Base-by-base conservation (phyloP, 2,329 filamentous ascomycete species). In the Nemania serpens region DNA sequence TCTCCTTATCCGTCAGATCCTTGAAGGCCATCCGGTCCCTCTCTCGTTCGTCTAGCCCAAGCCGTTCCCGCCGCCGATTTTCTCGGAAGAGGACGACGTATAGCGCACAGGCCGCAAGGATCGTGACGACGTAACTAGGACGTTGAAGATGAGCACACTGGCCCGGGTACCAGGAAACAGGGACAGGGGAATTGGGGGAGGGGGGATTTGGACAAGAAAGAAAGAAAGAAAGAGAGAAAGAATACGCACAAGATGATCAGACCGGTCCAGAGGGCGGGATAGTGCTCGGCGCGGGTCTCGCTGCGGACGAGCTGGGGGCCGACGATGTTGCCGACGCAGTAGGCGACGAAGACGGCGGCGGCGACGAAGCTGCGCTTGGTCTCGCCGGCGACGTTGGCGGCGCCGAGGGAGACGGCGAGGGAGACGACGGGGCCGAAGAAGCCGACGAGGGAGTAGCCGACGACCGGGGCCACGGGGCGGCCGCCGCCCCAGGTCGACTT, bases 311-410 rank as follows among this genome's bases (percentile, higher is more conserved):
- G 78, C 74, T 90, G 88, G 3, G 90, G 90, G 0, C 89, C 89
- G 22, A 92, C 85, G 52, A 93, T 92, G 67, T 92, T 92, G 1
- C 71, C 82, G 2, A 92, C 86, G 57, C 88, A 90, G 70, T 92
- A 92, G 0, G 88, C 88, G 0, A 91, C 88, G 64, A 92, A 93
- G 1, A 91, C 88, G 0, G 87, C 86, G 0, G 87, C 86, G 0
- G 89, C 88, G 81, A 90, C 91, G 68, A 89, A 87, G 64, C 86
- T 89, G 79, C 92, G 92, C 77, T 93, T 93, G 0, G 89, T 92
- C 22, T 89, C 84, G 0, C 90, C 90, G 0, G 89, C 89, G 0
- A 92, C 88, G 65, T 93, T 93, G 11, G 84, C 84, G 79, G 82
- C 82, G 36, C 80, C 80, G 5, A 84, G 63, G 0, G 79, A 80